Percentiles rank a stretch among this genome's conserved stretches.
Evolutionary conservation across 1,284 basidiomycete genomes (phyloP).

Genomic region (Paramarasmius palmivorus): DNA sequence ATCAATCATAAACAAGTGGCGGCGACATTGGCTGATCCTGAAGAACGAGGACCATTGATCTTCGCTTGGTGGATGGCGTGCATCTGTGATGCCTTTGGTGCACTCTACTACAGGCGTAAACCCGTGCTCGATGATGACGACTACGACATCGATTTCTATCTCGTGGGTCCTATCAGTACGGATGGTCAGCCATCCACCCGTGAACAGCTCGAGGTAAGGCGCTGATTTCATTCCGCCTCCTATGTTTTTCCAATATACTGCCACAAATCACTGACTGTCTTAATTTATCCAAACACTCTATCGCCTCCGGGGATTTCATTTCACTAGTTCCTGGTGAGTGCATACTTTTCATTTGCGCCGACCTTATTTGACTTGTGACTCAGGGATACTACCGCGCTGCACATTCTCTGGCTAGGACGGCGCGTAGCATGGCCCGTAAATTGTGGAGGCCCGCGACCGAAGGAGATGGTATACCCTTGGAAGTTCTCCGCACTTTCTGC

Average conservation of each 20-base stretch:
- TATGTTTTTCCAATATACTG: not conserved
- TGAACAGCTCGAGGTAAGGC: conserved; percentile 70
- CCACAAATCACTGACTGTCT: not conserved
- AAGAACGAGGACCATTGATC: conserved; percentile 76
- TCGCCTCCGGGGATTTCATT: conserved; percentile 3
- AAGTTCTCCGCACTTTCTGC: conserved; percentile 60
- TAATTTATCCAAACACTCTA: not conserved
- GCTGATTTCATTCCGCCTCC: conserved; percentile 3
- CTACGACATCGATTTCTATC: conserved; percentile 79
- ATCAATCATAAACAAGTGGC: conserved; percentile 81
- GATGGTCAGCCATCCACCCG: conserved; percentile 62
- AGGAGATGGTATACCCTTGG: conserved; percentile 73
- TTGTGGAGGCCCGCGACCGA: conserved; percentile 79
- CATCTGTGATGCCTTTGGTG: conserved; percentile 47
- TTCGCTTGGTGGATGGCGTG: conserved; percentile 85
- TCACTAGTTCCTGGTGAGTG: conserved; percentile 39
- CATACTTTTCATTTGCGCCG: conserved; percentile 17
- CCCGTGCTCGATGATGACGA: conserved; percentile 50
- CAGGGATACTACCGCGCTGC: conserved; percentile 81
- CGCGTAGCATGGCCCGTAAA: conserved; percentile 74
- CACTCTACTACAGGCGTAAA: conserved; percentile 47
- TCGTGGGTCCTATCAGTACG: conserved; percentile 58
- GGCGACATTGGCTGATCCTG: conserved; percentile 65
- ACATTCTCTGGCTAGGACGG: conserved; percentile 77
- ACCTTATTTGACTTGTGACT: conserved; percentile 34